phyloP scores from a whole-genome alignment of 2,329 filamentous ascomycete species.

The Botrytis byssoidea region DNA sequence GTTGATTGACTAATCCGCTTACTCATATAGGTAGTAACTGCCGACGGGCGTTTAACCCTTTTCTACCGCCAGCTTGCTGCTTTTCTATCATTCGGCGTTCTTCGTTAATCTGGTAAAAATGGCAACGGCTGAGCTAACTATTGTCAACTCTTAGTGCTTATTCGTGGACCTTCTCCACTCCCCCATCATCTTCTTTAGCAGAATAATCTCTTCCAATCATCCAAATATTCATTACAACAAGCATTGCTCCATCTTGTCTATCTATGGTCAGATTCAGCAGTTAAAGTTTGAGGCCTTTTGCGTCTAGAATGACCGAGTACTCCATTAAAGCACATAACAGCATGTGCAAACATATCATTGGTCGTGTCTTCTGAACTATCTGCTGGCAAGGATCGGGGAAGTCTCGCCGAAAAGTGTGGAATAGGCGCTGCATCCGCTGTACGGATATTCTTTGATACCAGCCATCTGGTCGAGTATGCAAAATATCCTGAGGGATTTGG shows the following conservation, averaged over 20 bases:
- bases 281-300: neutral
- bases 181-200: neutral
- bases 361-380: slow-evolving; percentile 13
- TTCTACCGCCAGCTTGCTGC: slow-evolving; percentile 4
- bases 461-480: neutral
- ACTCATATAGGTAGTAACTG: neutral
- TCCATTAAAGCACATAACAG: slow-evolving; percentile 4
- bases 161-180: slow-evolving; percentile 11
- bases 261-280: neutral
- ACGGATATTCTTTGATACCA: neutral
- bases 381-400: slow-evolving; percentile 8
- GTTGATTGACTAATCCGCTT: neutral
- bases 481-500: neutral
- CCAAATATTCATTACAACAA: neutral
- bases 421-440: neutral
- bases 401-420: neutral
- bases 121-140: neutral
- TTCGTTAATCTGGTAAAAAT: neutral
- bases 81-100: neutral
- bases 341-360: slow-evolving; percentile 13
- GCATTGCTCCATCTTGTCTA: neutral
- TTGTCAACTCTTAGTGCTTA: neutral
- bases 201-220: slow-evolving; percentile 1
- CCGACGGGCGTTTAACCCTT: slow-evolving; percentile 7
- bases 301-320: slow-evolving; percentile 11